Evolutionary conservation across 2,329 filamentous ascomycete genomes (phyloP), one percentile per base, ranked within the genome.

Genomic region (Claviceps quebecensis): DNA sequence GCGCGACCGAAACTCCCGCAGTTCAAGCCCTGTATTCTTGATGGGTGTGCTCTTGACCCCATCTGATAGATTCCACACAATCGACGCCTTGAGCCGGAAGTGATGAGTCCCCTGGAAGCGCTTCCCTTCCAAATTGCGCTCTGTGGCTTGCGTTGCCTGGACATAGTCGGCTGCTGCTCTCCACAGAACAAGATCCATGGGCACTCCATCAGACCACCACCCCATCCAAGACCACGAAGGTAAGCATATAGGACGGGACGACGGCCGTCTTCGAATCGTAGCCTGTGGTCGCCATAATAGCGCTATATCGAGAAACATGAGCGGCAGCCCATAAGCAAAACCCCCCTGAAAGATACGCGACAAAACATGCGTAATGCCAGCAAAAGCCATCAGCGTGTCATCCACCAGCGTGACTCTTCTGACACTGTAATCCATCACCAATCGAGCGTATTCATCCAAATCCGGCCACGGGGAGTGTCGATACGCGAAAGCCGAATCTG

Each of bases 201-300:
- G 64, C 14, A 72, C 61, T 29, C 65, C 68, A 52, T 72, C 70
- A 51, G 69, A 71, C 65, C 69, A 71, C 70, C 70, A 73, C 22
- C 70, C 70, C 65, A 73, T 68, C 70, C 70, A 73, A 34, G 69
- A 70, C 70, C 70, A 73, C 4, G 68, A 70, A 0, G 70, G 70
- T 5, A 72, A 59, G 49, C 68, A 69, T 2, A 68, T 64, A 11
- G 67, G 61, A 0, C 63, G 62, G 3, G 65, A 59, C 6, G 68
- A 56, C 6, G 65, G 64, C 22, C 69, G 59, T 17, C 70, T 61
- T 26, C 69, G 63, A 29, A 72, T 67, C 2, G 68, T 69, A 16
- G 70, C 68, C 45, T 69, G 63, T 14, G 70, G 70, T 16, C 69
- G 64, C 71, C 71, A 73, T 26, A 73, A 63, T 22, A 73, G 63